Conservation (phyloP, 2,329 filamentous ascomycete genomes). For the Sclerotinia spermophila region DNA sequence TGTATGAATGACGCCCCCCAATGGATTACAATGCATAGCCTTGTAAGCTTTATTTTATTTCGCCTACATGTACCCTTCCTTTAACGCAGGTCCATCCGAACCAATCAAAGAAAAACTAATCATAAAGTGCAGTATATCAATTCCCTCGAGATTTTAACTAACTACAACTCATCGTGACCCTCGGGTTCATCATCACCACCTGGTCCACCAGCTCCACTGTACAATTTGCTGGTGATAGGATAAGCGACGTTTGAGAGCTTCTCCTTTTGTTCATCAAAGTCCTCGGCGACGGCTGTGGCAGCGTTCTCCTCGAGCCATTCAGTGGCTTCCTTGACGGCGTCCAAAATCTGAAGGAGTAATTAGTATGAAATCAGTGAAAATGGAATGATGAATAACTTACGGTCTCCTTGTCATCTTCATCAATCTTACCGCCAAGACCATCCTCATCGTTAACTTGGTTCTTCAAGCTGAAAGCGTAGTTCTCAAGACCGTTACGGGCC, state of each 20-base stretch:
- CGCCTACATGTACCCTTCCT: not conserved
- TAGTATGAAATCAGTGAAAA: slow-evolving; percentile 20
- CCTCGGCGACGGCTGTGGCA: slow-evolving; percentile 78
- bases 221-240: slow-evolving; percentile 98
- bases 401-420: slow-evolving; percentile 97
- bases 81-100: not conserved
- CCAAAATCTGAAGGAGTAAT: slow-evolving; percentile 64
- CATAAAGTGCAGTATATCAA: slow-evolving; percentile 3
- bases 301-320: slow-evolving; percentile 98
- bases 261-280: slow-evolving; percentile 99
- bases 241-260: slow-evolving; percentile 95
- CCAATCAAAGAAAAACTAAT: not conserved
- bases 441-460: slow-evolving; percentile 98
- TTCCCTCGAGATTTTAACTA: slow-evolving; percentile 5
- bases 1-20: slow-evolving; percentile 8
- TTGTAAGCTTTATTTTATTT: not conserved
- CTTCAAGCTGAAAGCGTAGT: slow-evolving; percentile 98
- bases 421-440: slow-evolving; percentile 96
- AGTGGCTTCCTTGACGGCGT: slow-evolving; percentile 93
- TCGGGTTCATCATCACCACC: slow-evolving; percentile 67
- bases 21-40: slow-evolving; percentile 8
- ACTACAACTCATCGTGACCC: slow-evolving; percentile 76
- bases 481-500: slow-evolving; percentile 93
- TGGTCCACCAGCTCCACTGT: slow-evolving; percentile 63
- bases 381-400: slow-evolving; percentile 47